Conservation (phyloP, 768 basidiomycete genomes). For the Naganishia friedmannii region DNA sequence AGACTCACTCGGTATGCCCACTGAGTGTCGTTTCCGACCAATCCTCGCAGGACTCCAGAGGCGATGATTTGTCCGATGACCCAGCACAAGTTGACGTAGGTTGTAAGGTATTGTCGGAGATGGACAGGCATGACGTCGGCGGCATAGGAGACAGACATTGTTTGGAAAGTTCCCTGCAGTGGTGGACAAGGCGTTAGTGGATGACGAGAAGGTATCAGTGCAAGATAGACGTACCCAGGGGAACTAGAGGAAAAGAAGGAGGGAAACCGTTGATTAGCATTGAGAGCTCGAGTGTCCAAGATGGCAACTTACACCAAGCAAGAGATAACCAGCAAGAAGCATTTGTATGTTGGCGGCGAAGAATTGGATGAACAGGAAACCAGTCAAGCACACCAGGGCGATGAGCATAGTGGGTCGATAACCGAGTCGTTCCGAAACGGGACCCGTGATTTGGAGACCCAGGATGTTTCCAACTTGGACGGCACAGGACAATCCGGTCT, state of each 20-base stretch:
- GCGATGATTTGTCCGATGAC: constrained; percentile 34
- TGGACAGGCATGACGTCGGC: constrained; percentile 46
- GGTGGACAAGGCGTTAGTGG: too few species aligned
- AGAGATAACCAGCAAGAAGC: constrained; percentile 31
- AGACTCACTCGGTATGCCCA: constrained; percentile 38
- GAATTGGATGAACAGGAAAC: constrained; percentile 39
- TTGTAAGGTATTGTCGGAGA: constrained; percentile 42
- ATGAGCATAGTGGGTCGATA: constrained; percentile 34
- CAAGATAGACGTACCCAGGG: too few species aligned
- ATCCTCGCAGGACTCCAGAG: constrained; percentile 39
- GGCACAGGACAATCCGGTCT: constrained; percentile 47
- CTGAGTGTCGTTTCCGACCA: constrained; percentile 34
- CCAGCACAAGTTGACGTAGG: constrained; percentile 40
- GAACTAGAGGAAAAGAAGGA: not conserved
- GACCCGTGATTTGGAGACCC: constrained; percentile 46
- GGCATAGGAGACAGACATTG: constrained; percentile 50
- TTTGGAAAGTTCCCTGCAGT: constrained; percentile 41
- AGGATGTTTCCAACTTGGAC: constrained; percentile 46
- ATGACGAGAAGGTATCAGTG: too few species aligned
- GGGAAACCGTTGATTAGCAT: not conserved
- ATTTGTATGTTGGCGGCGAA: constrained; percentile 30
- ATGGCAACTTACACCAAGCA: constrained; percentile 24
- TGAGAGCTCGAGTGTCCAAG: not conserved
- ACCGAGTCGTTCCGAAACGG: constrained; percentile 35
- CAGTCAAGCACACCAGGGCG: constrained; percentile 34